Conservation (phyloP, 345 rosid species). For the Jatropha curcas region DNA sequence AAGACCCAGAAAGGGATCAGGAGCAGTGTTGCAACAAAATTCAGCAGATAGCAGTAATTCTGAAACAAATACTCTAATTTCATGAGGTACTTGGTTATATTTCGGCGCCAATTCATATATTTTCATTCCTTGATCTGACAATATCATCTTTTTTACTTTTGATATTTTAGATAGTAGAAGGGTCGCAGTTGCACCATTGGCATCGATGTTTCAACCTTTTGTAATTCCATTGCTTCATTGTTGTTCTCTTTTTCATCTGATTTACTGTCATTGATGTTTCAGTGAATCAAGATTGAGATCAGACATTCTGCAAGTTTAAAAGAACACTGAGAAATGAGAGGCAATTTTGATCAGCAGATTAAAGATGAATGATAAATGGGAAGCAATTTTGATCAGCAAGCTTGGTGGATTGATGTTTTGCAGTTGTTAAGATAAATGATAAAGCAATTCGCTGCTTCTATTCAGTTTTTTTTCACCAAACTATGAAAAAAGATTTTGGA, state of each 20-base stretch:
- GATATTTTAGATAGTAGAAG: not conserved
- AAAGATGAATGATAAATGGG: not conserved
- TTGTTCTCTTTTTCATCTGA: not conserved
- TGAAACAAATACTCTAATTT: constrained; percentile 20
- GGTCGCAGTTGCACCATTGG: not conserved
- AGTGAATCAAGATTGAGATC: not conserved
- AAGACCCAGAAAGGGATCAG: constrained; percentile 40
- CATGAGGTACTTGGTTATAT: constrained; percentile 17
- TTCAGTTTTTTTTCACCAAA: not conserved
- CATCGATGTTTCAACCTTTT: not conserved
- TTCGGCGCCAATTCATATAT: not conserved
- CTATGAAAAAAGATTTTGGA: not conserved
- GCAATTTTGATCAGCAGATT: not conserved
- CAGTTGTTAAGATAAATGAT: not conserved
- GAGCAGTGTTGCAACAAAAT: not conserved
- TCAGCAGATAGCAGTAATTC: constrained; percentile 20
- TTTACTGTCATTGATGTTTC: not conserved
- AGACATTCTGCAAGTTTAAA: not conserved
- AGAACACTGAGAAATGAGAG: not conserved
- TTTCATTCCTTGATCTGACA: not conserved
- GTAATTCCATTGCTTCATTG: not conserved
- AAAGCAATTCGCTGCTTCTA: not conserved
- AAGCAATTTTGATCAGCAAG: not conserved
- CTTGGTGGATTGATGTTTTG: not conserved
- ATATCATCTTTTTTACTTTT: too few species aligned